Conservation (phyloP, 2,329 filamentous ascomycete species). For the Fusarium tanahbumbuense region DNA sequence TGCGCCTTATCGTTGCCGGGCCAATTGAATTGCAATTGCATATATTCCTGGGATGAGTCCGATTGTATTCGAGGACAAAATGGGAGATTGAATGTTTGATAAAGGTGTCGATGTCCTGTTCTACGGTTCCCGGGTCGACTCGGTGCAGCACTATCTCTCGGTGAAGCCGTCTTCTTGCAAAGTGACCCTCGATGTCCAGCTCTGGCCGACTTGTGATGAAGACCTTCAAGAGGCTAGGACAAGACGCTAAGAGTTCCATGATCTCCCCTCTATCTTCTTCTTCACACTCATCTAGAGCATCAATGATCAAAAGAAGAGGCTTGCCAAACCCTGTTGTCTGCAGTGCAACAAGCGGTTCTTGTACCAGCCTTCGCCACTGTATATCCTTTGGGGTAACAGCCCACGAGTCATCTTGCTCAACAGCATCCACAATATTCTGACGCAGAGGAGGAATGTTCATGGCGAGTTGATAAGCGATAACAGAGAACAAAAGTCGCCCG, state of each 20-base stretch:
- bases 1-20: accelerated
- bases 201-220: slow-evolving; percentile 1
- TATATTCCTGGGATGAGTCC: background rate
- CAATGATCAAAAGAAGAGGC: slow-evolving; percentile 42
- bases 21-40: accelerated
- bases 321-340: accelerated
- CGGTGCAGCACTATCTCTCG: background rate
- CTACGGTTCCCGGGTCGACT: background rate
- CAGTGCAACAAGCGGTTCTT: background rate
- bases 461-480: slow-evolving; percentile 51
- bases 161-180: background rate
- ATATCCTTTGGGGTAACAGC: background rate
- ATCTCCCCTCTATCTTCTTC: background rate
- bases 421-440: slow-evolving; percentile 25
- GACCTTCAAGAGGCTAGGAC: accelerated
- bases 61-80: background rate
- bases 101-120: background rate
- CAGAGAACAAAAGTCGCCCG: slow-evolving; percentile 45
- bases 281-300: slow-evolving; percentile 48
- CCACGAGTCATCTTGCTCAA: background rate
- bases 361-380: slow-evolving; percentile 11
- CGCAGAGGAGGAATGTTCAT: slow-evolving; percentile 25
- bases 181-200: background rate
- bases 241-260: accelerated
- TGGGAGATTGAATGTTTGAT: accelerated